Evolutionary conservation across 192 early-diverging fungal genomes (phyloP).

Genomic region (Gaertneriomyces sp.): DNA sequence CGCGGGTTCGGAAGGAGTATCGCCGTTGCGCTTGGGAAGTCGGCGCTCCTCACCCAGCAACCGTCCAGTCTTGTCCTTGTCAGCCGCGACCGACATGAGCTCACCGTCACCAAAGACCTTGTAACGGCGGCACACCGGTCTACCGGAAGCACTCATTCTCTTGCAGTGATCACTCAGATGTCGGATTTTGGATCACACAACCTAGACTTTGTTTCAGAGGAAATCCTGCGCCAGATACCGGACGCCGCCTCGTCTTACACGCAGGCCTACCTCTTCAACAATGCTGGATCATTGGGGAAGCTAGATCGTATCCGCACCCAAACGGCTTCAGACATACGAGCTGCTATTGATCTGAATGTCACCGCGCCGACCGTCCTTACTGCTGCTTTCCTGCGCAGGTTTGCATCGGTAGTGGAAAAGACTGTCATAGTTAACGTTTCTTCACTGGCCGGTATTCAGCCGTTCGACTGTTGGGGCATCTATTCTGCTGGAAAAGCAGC

Average conservation of each 20-base stretch:
- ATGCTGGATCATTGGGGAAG: slow-evolving; percentile 71
- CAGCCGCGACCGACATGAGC: slow-evolving; percentile 8
- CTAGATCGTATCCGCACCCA: slow-evolving; percentile 38
- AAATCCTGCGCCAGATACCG: slow-evolving; percentile 1
- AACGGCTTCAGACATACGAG: slow-evolving; percentile 12
- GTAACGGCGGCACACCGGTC: background rate
- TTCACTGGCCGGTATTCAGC: slow-evolving; percentile 61
- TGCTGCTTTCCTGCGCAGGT: slow-evolving; percentile 26
- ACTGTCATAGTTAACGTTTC: slow-evolving; percentile 72
- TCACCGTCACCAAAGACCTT: background rate
- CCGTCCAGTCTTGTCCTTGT: slow-evolving; percentile 14
- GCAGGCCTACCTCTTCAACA: slow-evolving; percentile 59
- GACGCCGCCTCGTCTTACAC: slow-evolving; percentile 8
- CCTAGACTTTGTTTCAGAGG: slow-evolving; percentile 17
- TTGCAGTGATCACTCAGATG: slow-evolving; percentile 2
- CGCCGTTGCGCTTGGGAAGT: slow-evolving; percentile 17
- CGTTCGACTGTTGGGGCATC: slow-evolving; percentile 75
- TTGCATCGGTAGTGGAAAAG: slow-evolving; percentile 5
- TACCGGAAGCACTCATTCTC: background rate
- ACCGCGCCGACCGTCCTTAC: slow-evolving; percentile 35
- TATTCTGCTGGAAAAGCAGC: slow-evolving; percentile 81
- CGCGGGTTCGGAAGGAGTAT: slow-evolving; percentile 33
- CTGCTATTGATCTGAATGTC: slow-evolving; percentile 32
- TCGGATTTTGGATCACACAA: slow-evolving; percentile 19
- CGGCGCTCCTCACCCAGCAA: slow-evolving; percentile 2